Base-by-base conservation (phyloP, 148 eudicot genomes). In the Amaranthus hypochondriacus region DNA sequence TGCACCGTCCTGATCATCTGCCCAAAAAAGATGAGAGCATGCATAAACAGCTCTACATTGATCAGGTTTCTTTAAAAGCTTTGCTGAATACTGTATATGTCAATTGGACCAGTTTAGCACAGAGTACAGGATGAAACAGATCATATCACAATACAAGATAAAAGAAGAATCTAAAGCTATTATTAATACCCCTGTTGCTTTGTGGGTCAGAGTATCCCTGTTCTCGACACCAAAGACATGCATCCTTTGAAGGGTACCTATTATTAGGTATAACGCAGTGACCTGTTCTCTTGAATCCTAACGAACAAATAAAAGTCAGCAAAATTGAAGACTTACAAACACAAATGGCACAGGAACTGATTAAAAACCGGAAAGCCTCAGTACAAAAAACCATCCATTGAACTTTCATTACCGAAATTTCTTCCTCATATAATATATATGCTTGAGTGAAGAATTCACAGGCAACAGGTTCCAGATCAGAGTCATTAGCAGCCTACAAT, bases 381-480 rank as follows among this genome's bases (percentile, higher is more conserved):
- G 56, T 60, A 71, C 39, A 56, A 4, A 48, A 28, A 43, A 21
- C 44, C 63, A 66, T 58, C 55, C 63, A 69, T 60, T 11, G 13
- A 56, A 13, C 66, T 44, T 10, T 61, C 63, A 74, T 72, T 88
- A 92, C 99, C 90, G 97, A 84, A 68, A 92, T 87, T 90, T 95
- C 99, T 85, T 95, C 99, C 82, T 95, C 99, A 49, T 95, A 95
- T 70, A 95, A 82, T 79, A 95, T 90, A 80, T 90, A 95, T 67
- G 99, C 99, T 79, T 95, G 99, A 75, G 99, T 95, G 80, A 95
- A 95, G 75, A 95, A 95, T 80, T 95, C 99, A 78, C 93, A 95
- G 50, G 99, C 99, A 18, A 92, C 94, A 75, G 96, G 99, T 76
- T 95, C 99, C 55, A 95, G 85, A 79, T 92, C 99, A 76, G 87